Evolutionary conservation across 441 rosid genomes (phyloP), one percentile per base, ranked within the genome.

Genomic region (Kokia cookei): DNA sequence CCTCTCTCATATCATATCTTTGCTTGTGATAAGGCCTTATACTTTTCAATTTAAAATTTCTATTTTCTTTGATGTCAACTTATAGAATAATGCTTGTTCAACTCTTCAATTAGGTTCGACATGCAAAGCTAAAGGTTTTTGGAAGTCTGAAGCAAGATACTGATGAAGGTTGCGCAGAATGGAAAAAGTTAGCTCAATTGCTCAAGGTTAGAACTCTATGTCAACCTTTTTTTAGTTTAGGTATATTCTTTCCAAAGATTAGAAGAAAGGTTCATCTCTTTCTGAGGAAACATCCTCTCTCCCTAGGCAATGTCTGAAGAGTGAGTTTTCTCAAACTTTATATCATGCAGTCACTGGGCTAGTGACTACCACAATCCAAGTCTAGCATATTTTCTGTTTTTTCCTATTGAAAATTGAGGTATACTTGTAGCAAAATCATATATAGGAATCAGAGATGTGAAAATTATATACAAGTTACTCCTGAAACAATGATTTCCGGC

Each of bases 91-190:
- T 76, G 40, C 67, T 65, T 65, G 67, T 75, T 60, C 24, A 43
- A 53, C 65, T 70, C 76, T 59, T 54, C 59, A 73, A 78, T 76
- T 83, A 96, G 99, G 85, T 96, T 81, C 90, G 98, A 66, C 93
- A 92, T 79, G 86, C 92, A 50, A 96, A 96, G 85, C 82, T 93
- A 48, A 92, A 87, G 75, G 86, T 93, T 67, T 79, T 96, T 65
- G 92, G 86, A 76, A 88, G 87, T 82, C 78, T 93, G 48, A 92
- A 91, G 77, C 97, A 85, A 77, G 97, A 81, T 32, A 85, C 82
- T 64, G 94, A 90, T 70, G 97, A 91, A 80, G 97, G 89, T 59
- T 74, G 78, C 45, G 77, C 90, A 17, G 99, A 96, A 73, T 93
- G 99, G 99, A 87, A 81, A 80, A 86, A 85, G 54, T 75, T 96